A percentile compares a stretch with the other conserved stretches of the same genome.
These are phyloP conservation scores for Phytophthora sojae DNA, from an alignment of 352 stramenopile genomes.

Conservation along the genomic window DNA sequence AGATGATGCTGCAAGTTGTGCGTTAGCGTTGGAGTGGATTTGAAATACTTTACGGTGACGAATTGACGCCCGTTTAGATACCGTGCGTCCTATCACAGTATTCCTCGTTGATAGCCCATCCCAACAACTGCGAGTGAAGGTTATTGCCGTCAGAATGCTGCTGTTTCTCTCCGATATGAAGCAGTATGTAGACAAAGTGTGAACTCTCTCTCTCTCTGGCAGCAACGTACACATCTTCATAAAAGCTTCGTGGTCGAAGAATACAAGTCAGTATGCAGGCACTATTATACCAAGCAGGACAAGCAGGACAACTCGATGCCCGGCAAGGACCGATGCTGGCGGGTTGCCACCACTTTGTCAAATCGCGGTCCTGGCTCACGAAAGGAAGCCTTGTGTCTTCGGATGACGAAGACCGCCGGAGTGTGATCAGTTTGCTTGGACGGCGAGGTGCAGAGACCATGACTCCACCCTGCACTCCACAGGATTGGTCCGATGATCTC, in stretches of 20 bases:
- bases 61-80: neutral
- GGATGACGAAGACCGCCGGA: slow-evolving; percentile 28
- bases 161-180: neutral
- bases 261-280: too few species aligned
- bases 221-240: too few species aligned
- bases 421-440: slow-evolving; percentile 33
- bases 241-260: too few species aligned
- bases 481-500: slow-evolving; percentile 36
- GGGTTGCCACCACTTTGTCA: slow-evolving; percentile 4
- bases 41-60: neutral
- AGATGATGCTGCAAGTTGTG: too few species aligned
- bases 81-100: slow-evolving; percentile 22
- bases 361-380: slow-evolving; percentile 28
- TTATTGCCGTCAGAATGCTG: neutral
- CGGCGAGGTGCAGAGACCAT: slow-evolving; percentile 24
- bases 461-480: slow-evolving; percentile 9
- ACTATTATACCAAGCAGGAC: too few species aligned
- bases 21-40: neutral
- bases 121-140: neutral
- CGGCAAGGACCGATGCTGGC: too few species aligned
- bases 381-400: slow-evolving; percentile 23
- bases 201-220: too few species aligned
- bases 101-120: slow-evolving; percentile 7
- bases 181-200: neutral
- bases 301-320: too few species aligned